Evolutionary conservation across 2,329 filamentous ascomycete genomes (phyloP).

Genomic region (Ceratocystiopsis brevicomis): DNA sequence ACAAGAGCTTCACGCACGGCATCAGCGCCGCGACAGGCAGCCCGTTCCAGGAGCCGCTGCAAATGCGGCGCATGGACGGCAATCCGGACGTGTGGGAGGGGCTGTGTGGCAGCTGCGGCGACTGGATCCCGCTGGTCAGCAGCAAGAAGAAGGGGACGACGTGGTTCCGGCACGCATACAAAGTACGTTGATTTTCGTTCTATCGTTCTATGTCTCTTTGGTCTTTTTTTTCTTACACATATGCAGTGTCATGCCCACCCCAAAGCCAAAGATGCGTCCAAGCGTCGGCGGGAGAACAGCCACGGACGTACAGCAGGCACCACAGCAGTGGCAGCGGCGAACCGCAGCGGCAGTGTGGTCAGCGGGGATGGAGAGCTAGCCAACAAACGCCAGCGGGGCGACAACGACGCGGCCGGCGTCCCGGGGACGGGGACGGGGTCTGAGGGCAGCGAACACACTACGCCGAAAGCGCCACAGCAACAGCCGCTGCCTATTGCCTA

Average conservation of each 20-base stretch:
- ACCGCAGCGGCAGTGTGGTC: background rate
- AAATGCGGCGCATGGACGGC: constrained; percentile 57
- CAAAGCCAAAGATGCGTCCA: constrained; percentile 52
- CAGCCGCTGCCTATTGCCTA: too few relatives aligned
- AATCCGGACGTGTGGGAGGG: constrained; percentile 72
- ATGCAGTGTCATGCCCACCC: constrained; percentile 49
- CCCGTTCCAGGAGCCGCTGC: constrained; percentile 58
- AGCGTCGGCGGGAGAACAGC: constrained; percentile 44
- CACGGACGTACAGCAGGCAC: constrained; percentile 19
- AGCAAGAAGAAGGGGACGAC: constrained; percentile 87
- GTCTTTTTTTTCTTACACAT: background rate
- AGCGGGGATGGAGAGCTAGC: background rate
- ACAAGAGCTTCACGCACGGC: constrained; percentile 77
- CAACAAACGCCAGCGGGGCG: too few relatives aligned
- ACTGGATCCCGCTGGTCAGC: constrained; percentile 66
- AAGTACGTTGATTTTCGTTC: constrained; percentile 29
- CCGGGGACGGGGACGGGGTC: too few relatives aligned
- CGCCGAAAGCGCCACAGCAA: too few relatives aligned
- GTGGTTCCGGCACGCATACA: constrained; percentile 80
- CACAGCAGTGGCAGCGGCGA: constrained; percentile 1
- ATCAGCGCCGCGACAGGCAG: constrained; percentile 67
- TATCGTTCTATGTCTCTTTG: background rate
- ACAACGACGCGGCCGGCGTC: too few relatives aligned
- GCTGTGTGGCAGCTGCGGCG: constrained; percentile 57
- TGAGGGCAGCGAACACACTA: too few relatives aligned